These are phyloP conservation scores for Pachyrhizus erosus DNA, from an alignment of 306 rosid genomes.

Conservation along the genomic window DNA sequence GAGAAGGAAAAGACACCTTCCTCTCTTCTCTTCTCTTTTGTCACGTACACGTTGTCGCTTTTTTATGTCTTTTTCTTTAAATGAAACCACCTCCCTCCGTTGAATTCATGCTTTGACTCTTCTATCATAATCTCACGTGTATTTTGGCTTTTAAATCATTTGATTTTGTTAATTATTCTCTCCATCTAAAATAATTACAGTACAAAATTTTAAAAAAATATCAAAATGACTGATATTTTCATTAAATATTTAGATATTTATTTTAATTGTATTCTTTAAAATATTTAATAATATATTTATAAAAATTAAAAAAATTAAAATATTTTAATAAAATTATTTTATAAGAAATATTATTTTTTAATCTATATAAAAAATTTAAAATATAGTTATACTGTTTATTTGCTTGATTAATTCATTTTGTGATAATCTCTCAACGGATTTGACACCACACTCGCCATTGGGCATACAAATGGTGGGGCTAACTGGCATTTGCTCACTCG, in stretches of 20 bases:
- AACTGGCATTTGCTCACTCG: background rate
- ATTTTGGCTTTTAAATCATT: background rate
- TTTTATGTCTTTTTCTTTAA: background rate
- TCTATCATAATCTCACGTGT: background rate
- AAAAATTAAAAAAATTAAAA: no score
- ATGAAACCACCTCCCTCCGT: background rate
- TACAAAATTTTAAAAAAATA: no score
- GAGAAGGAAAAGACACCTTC: constrained; percentile 46
- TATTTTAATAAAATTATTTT: no score
- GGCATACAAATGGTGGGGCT: background rate
- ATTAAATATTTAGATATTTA: no score
- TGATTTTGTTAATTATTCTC: background rate
- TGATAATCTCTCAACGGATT: background rate
- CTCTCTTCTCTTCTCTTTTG: background rate
- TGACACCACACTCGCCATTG: background rate
- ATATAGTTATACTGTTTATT: background rate
- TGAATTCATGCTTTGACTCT: constrained; percentile 18
- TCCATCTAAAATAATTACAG: no score
- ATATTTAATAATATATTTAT: no score
- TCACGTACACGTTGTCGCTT: background rate
- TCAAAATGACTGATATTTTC: no score
- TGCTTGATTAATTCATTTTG: background rate
- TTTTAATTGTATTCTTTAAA: no score
- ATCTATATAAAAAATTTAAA: no score
- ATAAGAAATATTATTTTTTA: no score